Percentiles rank a stretch among this genome's conserved stretches.
Evolutionary conservation across 1,284 basidiomycete genomes (phyloP).

Genomic region (Microbotryum silenes-acaulis): DNA sequence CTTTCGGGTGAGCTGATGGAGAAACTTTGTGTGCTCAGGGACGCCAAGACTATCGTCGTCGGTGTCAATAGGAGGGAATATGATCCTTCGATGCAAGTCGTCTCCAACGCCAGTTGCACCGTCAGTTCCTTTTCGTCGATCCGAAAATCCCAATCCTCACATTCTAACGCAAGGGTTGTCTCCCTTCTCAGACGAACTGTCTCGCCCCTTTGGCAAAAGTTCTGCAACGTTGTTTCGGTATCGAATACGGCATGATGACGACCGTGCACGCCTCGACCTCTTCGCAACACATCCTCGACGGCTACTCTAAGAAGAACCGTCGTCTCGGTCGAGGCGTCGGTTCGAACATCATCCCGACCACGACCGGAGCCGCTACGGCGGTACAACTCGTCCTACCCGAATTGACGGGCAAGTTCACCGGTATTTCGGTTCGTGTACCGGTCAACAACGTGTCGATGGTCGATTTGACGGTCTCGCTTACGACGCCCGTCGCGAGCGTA

Average conservation of each 20-base stretch:
- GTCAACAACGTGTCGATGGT: constrained; percentile 44
- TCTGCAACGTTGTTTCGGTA: constrained; percentile 41
- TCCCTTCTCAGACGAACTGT: constrained; percentile 41
- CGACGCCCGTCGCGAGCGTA: constrained; percentile 37
- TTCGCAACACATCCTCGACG: constrained; percentile 43
- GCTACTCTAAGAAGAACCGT: constrained; percentile 43
- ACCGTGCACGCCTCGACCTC: constrained; percentile 44
- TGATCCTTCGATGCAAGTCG: constrained; percentile 37
- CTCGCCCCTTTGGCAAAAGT: constrained; percentile 43
- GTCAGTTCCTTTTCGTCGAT: constrained; percentile 26
- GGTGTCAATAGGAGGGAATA: constrained; percentile 44
- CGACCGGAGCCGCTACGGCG: constrained; percentile 43
- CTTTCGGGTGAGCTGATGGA: background rate
- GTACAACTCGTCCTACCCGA: constrained; percentile 44
- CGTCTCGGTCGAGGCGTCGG: constrained; percentile 35
- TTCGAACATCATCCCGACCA: constrained; percentile 43
- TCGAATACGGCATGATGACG: constrained; percentile 45
- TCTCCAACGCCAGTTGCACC: constrained; percentile 44
- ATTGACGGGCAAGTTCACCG: constrained; percentile 44
- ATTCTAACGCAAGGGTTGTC: background rate
- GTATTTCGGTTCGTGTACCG: constrained; percentile 44
- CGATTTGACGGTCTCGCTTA: constrained; percentile 43
- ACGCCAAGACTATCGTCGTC: constrained; percentile 38
- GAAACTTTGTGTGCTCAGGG: background rate
- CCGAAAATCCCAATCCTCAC: background rate